Evolutionary conservation across 2,329 filamentous ascomycete genomes (phyloP).

Genomic region (Epicoccum nigrum): DNA sequence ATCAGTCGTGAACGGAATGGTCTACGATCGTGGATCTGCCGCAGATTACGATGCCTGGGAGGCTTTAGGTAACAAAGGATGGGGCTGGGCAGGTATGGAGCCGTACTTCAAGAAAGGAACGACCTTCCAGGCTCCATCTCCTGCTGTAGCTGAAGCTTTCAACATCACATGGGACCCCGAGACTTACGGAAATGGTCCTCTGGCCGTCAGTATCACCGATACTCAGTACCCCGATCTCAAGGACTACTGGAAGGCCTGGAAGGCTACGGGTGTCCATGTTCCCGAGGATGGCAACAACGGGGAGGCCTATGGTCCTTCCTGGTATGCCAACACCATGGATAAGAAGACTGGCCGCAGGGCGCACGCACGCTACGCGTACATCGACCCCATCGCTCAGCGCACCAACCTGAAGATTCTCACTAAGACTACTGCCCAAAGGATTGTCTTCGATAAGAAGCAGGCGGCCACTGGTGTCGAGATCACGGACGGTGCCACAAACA

Average conservation of each 20-base stretch:
- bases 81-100: constrained; percentile 60
- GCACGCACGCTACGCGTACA: constrained; percentile 39
- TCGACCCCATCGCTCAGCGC: constrained; percentile 34
- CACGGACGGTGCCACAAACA: constrained; percentile 17
- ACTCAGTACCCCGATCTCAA: constrained; percentile 38
- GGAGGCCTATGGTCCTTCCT: constrained; percentile 31
- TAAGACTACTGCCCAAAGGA: constrained; percentile 26
- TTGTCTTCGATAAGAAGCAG: constrained; percentile 27
- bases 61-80: constrained; percentile 63
- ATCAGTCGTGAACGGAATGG: constrained; percentile 46
- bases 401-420: constrained; percentile 37
- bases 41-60: constrained; percentile 61
- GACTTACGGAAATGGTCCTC: constrained; percentile 32
- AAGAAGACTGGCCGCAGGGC: constrained; percentile 29
- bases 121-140: constrained; percentile 33
- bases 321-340: constrained; percentile 39
- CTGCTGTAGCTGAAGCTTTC: constrained; percentile 24
- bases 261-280: constrained; percentile 24
- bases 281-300: constrained; percentile 32
- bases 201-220: constrained; percentile 33
- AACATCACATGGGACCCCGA: constrained; percentile 38
- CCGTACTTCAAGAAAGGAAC: constrained; percentile 38
- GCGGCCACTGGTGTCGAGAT: constrained; percentile 30
- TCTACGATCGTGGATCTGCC: constrained; percentile 42
- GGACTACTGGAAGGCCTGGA: constrained; percentile 34